A percentile compares a stretch with the other conserved stretches of the same genome.
Evolutionary conservation across 257 asterid genomes (phyloP).

Genomic region (Echium plantagineum): DNA sequence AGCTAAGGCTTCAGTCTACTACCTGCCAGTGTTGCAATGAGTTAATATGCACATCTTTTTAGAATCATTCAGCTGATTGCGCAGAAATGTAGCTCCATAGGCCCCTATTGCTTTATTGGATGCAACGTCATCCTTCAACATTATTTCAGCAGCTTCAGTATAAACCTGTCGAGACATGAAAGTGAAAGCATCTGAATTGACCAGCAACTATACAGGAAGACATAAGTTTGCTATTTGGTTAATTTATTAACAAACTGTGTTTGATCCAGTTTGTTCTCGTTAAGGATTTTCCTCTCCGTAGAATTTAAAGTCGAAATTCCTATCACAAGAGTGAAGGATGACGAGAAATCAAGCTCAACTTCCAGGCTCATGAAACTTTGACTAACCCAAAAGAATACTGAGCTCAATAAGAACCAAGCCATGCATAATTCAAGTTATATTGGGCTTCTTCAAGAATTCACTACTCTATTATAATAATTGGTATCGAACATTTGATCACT

Average conservation of each 20-base stretch:
- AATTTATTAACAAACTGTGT: too few species aligned
- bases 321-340: too few species aligned
- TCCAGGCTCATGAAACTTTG: too few species aligned
- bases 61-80: slow-evolving; percentile 28
- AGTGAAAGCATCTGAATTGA: neutral
- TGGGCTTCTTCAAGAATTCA: too few species aligned
- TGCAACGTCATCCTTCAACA: slow-evolving; percentile 85
- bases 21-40: slow-evolving; percentile 99
- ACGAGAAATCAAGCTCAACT: too few species aligned
- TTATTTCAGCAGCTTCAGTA: slow-evolving; percentile 68
- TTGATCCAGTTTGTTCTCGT: too few species aligned
- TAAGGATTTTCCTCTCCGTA: too few species aligned
- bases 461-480: neutral
- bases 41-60: slow-evolving; percentile 61
- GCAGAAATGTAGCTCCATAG: slow-evolving; percentile 60
- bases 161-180: slow-evolving; percentile 38
- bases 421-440: too few species aligned
- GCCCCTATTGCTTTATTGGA: slow-evolving; percentile 84
- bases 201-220: neutral
- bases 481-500: neutral
- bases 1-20: slow-evolving; percentile 2
- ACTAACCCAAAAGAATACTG: too few species aligned
- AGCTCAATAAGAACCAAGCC: too few species aligned
- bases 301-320: too few species aligned
- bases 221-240: too few species aligned